Evolutionary conservation across 116 monocot species (phyloP).

Genomic region (Cymodocea nodosa): DNA sequence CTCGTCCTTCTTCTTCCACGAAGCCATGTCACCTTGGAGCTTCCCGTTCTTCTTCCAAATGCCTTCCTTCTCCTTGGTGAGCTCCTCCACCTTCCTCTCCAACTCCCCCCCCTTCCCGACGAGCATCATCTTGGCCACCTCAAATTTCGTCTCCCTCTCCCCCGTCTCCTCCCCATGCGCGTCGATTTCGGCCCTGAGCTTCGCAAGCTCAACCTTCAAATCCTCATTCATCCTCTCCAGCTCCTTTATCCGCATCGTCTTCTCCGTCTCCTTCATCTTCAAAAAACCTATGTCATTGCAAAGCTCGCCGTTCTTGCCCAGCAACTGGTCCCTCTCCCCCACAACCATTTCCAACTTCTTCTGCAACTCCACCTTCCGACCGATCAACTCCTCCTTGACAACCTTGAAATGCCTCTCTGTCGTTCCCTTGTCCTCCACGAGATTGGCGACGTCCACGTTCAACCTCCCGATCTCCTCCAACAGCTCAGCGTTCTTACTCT

Average conservation of each 20-base stretch:
- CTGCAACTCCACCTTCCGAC: too few species aligned
- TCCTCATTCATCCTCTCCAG: background rate
- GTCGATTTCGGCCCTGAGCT: background rate
- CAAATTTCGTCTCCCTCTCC: background rate
- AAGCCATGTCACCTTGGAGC: background rate
- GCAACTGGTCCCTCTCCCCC: too few species aligned
- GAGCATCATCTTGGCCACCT: background rate
- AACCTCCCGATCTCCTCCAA: background rate
- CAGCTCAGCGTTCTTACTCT: background rate
- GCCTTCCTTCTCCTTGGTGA: background rate
- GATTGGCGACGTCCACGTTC: background rate
- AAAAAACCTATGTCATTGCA: too few species aligned
- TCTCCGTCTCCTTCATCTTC: too few species aligned
- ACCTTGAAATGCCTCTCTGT: background rate
- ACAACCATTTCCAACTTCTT: too few species aligned
- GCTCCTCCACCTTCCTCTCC: background rate
- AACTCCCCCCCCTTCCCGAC: background rate
- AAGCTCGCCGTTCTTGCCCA: too few species aligned
- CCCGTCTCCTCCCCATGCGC: background rate
- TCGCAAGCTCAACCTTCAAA: background rate
- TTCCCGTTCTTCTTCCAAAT: background rate
- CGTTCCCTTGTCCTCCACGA: background rate
- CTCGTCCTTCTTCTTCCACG: background rate
- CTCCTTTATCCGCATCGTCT: too few species aligned
- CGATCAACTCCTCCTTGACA: too few species aligned